Conservation (phyloP, 345 rosid genomes). For the Syzygium jambos region DNA sequence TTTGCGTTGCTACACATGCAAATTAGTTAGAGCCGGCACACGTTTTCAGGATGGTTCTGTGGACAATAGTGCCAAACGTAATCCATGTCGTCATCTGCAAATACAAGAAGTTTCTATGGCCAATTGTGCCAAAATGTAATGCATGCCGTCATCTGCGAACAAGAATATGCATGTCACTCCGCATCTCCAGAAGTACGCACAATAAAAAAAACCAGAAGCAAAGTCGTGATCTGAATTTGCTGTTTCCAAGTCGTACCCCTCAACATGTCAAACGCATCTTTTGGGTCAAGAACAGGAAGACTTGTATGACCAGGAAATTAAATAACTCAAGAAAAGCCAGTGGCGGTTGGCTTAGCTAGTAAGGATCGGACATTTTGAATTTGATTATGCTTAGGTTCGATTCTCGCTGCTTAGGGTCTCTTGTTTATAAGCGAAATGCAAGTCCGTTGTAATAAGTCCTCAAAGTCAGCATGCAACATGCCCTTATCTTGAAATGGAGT, state of each 20-base stretch:
- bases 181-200: neutral
- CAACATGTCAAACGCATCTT: neutral
- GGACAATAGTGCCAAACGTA: neutral
- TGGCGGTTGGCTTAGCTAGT: neutral
- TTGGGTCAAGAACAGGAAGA: neutral
- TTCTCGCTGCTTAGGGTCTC: neutral
- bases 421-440: neutral
- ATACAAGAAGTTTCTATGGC: too few species aligned
- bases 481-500: neutral
- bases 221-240: neutral
- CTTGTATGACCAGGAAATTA: neutral
- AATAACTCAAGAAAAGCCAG: neutral
- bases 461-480: neutral
- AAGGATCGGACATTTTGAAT: neutral
- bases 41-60: neutral
- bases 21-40: neutral
- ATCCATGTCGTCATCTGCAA: too few species aligned
- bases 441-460: neutral
- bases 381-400: neutral
- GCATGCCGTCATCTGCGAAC: neutral
- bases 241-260: neutral
- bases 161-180: neutral
- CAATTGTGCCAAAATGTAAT: neutral
- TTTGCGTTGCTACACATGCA: neutral
- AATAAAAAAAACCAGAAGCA: neutral